phyloP scores from a whole-genome alignment of 257 asterid species.

The Petunia axillaris region DNA sequence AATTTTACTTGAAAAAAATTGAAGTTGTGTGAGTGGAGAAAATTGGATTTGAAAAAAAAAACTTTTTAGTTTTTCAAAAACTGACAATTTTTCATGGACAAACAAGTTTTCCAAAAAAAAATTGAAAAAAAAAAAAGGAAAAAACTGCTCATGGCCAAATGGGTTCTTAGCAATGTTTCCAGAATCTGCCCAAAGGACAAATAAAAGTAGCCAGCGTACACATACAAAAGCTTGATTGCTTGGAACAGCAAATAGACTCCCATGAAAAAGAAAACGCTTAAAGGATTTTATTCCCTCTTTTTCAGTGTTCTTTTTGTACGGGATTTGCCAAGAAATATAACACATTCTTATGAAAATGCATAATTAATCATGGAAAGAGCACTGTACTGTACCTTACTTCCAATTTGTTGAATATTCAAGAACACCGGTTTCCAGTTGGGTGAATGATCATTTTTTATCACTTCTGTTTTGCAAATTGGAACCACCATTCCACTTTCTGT shows the following conservation, averaged over 20 bases:
- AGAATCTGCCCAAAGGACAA: background rate
- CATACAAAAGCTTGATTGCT: conserved; percentile 2
- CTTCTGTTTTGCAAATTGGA: conserved; percentile 98
- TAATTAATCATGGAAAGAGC: conserved; percentile 6
- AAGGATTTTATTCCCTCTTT: background rate
- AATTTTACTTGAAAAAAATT: no score
- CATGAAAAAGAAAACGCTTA: background rate
- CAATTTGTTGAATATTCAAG: conserved; percentile 88
- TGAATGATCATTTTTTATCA: conserved; percentile 72
- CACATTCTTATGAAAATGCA: background rate
- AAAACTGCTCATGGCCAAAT: no score
- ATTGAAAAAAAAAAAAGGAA: no score
- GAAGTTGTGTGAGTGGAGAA: no score
- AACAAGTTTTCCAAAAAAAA: no score
- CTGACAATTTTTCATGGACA: no score
- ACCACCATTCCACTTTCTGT: conserved; percentile 65
- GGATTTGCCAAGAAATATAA: conserved; percentile 1
- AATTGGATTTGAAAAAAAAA: no score
- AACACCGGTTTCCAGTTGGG: conserved; percentile 83
- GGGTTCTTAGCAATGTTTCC: background rate
- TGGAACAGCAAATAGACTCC: background rate
- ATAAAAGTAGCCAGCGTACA: background rate
- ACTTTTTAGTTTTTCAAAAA: no score
- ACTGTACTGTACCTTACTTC: conserved; percentile 78
- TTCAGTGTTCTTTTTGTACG: background rate